Percentiles rank a stretch among this genome's conserved stretches.
Conservation (phyloP, 768 basidiomycete genomes). For the Lactarius pseudohatsudake region DNA sequence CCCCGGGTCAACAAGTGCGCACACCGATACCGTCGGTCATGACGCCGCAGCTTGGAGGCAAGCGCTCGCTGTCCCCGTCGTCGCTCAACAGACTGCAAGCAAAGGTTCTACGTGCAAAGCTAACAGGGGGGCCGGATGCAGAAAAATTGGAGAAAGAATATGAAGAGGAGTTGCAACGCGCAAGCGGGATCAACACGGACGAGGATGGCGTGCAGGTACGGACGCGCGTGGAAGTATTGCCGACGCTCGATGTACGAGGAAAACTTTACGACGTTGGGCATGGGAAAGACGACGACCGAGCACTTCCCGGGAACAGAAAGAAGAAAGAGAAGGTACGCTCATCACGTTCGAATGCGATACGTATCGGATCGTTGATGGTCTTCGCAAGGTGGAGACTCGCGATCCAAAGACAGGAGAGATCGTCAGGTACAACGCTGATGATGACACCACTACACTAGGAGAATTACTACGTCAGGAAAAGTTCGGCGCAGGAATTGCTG, state of each 20-base stretch:
- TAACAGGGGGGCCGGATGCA: conserved; percentile 80
- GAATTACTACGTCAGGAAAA: conserved; percentile 93
- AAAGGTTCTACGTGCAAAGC: conserved; percentile 85
- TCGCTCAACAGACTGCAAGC: conserved; percentile 93
- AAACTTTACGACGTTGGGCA: conserved; percentile 88
- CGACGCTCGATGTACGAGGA: conserved; percentile 83
- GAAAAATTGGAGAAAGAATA: conserved; percentile 81
- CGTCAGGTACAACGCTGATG: conserved; percentile 86
- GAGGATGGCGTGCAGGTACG: conserved; percentile 44
- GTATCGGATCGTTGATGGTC: conserved; percentile 10
- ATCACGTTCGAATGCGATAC: conserved; percentile 10
- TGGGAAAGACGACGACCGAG: conserved; percentile 57
- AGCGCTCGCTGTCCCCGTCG: conserved; percentile 64
- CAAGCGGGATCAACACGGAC: conserved; percentile 39
- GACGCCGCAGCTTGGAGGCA: conserved; percentile 54
- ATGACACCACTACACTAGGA: conserved; percentile 80
- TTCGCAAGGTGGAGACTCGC: conserved; percentile 74
- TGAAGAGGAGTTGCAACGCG: conserved; percentile 55
- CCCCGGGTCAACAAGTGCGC: conserved; percentile 58
- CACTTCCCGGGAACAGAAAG: conserved; percentile 67
- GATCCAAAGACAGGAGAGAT: conserved; percentile 90
- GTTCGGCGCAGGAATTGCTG: conserved; percentile 83
- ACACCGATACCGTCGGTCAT: conserved; percentile 93
- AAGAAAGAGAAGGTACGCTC: conserved; percentile 67
- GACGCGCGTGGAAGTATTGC: conserved; percentile 78